Conservation (phyloP, 441 rosid species). For the Raphanus hybrid region DNA sequence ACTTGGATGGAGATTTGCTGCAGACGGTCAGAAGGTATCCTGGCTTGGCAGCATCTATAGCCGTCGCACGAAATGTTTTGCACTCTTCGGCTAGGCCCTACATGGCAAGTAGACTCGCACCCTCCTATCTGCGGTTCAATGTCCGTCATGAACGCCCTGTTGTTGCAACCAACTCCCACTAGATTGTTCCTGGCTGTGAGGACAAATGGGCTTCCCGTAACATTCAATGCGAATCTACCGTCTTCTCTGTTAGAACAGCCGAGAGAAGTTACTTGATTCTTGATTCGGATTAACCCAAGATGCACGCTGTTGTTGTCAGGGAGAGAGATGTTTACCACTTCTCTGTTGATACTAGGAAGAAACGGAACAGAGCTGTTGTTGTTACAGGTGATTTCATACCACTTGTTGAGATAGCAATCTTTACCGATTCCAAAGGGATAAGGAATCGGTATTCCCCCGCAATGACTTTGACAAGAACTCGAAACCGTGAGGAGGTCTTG, state of each 20-base stretch:
- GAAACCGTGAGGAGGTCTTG: constrained; percentile 19
- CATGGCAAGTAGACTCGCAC: constrained; percentile 35
- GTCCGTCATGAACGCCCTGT: constrained; percentile 29
- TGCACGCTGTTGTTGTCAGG: background rate
- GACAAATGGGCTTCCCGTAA: constrained; percentile 33
- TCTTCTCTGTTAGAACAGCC: background rate
- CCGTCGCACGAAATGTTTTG: constrained; percentile 35
- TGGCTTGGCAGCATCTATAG: constrained; percentile 40
- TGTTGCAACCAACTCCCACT: constrained; percentile 50
- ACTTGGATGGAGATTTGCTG: constrained; percentile 26
- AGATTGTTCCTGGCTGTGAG: constrained; percentile 27
- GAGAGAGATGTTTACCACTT: constrained; percentile 26
- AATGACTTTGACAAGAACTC: constrained; percentile 32
- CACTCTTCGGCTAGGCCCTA: background rate
- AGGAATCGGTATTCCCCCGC: constrained; percentile 43
- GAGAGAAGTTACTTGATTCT: constrained; percentile 29
- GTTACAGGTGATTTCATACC: constrained; percentile 37
- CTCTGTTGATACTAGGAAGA: background rate
- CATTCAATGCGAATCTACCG: constrained; percentile 6
- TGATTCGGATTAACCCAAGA: background rate
- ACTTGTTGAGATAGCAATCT: constrained; percentile 38
- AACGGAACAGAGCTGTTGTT: constrained; percentile 19
- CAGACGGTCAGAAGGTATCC: constrained; percentile 32
- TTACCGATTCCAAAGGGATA: constrained; percentile 49
- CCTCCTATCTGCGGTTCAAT: constrained; percentile 34